Evolutionary conservation across 148 eudicot genomes (phyloP).

Genomic region (Arbutus unedo): DNA sequence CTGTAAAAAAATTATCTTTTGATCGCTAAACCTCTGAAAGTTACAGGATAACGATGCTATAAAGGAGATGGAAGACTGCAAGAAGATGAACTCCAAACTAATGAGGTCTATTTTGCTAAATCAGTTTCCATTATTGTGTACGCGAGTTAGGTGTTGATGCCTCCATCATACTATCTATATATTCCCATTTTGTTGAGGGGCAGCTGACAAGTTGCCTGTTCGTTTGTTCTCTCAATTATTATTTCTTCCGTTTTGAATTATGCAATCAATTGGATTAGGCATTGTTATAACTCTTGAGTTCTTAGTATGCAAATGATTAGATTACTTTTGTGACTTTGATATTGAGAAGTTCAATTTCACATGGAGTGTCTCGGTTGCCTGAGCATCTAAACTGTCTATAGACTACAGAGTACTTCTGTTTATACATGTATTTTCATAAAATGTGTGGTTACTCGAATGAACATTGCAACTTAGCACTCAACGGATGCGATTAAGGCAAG

Average conservation of each 20-base stretch:
- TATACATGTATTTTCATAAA: neutral
- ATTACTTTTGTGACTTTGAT: neutral
- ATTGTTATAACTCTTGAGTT: neutral
- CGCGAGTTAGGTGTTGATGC: neutral
- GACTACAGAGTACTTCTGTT: neutral
- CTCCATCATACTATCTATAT: neutral
- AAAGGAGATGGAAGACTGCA: constrained; percentile 31
- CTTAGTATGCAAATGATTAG: neutral
- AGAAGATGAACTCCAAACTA: constrained; percentile 30
- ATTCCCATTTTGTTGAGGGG: neutral
- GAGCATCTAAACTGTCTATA: neutral
- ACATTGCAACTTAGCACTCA: too few relatives aligned
- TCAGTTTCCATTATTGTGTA: neutral
- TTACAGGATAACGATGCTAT: constrained; percentile 25
- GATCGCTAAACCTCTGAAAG: neutral
- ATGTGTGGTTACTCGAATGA: neutral
- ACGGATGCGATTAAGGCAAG: too few relatives aligned
- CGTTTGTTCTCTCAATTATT: neutral
- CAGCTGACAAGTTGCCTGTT: neutral
- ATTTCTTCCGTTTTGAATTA: neutral
- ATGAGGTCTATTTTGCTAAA: constrained; percentile 23
- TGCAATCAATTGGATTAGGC: neutral
- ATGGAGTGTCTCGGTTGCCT: neutral
- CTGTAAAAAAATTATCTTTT: neutral
- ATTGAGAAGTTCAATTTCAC: neutral